Base-by-base conservation (phyloP, 1,284 basidiomycete species). In the Rhodotorula sp. region DNA sequence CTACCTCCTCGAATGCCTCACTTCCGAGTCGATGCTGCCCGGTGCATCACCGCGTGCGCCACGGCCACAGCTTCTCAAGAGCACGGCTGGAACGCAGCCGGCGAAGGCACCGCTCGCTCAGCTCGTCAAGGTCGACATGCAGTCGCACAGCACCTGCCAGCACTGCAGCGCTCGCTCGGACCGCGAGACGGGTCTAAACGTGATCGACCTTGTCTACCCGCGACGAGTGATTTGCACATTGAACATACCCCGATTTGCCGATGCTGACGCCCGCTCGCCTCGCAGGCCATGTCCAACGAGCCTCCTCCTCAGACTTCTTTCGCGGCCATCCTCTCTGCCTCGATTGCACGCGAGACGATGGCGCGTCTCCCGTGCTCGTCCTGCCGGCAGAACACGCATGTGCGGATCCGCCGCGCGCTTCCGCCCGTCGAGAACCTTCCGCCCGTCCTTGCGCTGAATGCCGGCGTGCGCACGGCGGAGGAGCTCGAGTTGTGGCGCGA, bases 171-270 rank as follows among this genome's bases (percentile, higher is more conserved):
- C 86, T 9, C 83, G 87, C 14, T 84, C 88, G 62, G 86, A 88
- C 74, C 91, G 94, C 79, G 88, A 90, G 66, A 87, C 88, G 66
- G 85, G 89, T 80, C 87, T 89, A 0, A 90, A 94, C 80, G 85
- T 92, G 27, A 81, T 97, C n/a, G 96, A 99, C 79, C 81, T 99
- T 78, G 83, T 89, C 25, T 98, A 98, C 81, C 92, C 93, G 9
- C 87, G 90, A 68, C 91, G 89, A 82, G 91, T 91, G 59, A 83
- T 53, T 12, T 14, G 0, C 34, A 25, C 57, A 49, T 41, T 34
- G 8, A 56, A 42, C 42, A 46, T n/a, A 7, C 12, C 48, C 21
- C 13, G 1, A 3, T 12, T 9, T 4, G 4, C 34, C 34, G 7
- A 4, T 8, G 17, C 59, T 50, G n/a, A 50, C 53, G 25, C 27